Conservation (phyloP, 768 basidiomycete species). For the Tricholoma furcatifolium region DNA sequence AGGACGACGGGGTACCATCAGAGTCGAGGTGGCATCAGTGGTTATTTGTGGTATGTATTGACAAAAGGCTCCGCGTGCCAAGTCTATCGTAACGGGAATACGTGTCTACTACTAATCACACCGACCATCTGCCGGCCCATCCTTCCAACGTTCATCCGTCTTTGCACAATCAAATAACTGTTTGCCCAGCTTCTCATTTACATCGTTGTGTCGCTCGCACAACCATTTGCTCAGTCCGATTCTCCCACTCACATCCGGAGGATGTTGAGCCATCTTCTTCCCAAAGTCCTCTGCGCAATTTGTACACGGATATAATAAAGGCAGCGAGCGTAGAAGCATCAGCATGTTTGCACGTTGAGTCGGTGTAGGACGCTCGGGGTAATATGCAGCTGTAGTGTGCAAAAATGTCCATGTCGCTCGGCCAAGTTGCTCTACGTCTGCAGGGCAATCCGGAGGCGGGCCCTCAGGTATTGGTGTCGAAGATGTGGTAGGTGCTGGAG, state of each 20-base stretch:
- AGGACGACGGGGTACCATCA: conserved; percentile 13
- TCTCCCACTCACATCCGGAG: conserved; percentile 79
- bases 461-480: conserved; percentile 28
- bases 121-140: conserved; percentile 83
- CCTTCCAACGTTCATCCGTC: conserved; percentile 88
- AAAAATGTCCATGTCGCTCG: conserved; percentile 96
- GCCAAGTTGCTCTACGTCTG: conserved; percentile 88
- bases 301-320: conserved; percentile 84
- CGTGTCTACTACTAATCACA: conserved; percentile 64
- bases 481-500: conserved; percentile 17
- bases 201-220: conserved; percentile 90
- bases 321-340: conserved; percentile 71
- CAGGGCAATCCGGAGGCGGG: conserved; percentile 74
- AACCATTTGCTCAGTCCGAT: conserved; percentile 77
- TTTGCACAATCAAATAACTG: conserved; percentile 76
- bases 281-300: conserved; percentile 85
- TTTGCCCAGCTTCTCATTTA: conserved; percentile 87
- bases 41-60: no score
- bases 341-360: conserved; percentile 84
- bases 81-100: neutral
- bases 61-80: neutral
- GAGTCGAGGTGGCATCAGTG: neutral
- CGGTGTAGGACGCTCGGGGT: conserved; percentile 77
- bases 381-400: conserved; percentile 94
- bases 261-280: conserved; percentile 58